Base-by-base conservation (phyloP, 164 flowering plant genomes). In the Vitis vinifera region DNA sequence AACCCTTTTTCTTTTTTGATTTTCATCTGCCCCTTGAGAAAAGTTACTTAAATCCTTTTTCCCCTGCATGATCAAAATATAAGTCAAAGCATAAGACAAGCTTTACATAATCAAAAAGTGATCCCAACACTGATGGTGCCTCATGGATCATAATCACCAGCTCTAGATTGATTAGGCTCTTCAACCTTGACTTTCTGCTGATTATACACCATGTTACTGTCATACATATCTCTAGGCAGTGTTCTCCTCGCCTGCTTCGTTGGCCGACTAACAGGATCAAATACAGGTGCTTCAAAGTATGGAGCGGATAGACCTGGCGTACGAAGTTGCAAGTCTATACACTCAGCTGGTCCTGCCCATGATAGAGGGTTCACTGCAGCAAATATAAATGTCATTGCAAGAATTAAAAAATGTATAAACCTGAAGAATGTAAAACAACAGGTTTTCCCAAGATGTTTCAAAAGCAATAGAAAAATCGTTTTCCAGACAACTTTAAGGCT, bases 331-430 rank as follows among this genome's bases (percentile, higher is more conserved):
- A 78, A 59, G 8, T 79, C 78, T 19, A 79, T 47, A 50, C 23
- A 29, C 9, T 61, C 84, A 53, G 71, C 78, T 47, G 87, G 85
- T 68, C 79, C 63, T 31, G 64, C 80, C 86, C 85, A 83, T 62
- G 88, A 69, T 56, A 86, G 56, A 27, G 88, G 92, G 62, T 44
- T 74, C 69, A 70, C 89, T 88, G 80, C 73, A 76, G 27, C 17
- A 76, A 37, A n/a, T 8, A 67, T 11, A 16, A 10, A 69, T 17
- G 30, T 19, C n/a, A 63, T 19, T 49, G 10, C 23, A 10, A 23
- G 27, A 23, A 23, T 2, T 23, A 23, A 23, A 23, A 23, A 23
- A 23, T 23, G 27, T 1, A 23, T 23, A 23, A 23, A 23, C 27
- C 27, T 23, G 16, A 37, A 50, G 19, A n/a, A 55, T 3, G 1